phyloP scores from a whole-genome alignment of 73 alveolate species.

The Tetrahymena thermophila region DNA sequence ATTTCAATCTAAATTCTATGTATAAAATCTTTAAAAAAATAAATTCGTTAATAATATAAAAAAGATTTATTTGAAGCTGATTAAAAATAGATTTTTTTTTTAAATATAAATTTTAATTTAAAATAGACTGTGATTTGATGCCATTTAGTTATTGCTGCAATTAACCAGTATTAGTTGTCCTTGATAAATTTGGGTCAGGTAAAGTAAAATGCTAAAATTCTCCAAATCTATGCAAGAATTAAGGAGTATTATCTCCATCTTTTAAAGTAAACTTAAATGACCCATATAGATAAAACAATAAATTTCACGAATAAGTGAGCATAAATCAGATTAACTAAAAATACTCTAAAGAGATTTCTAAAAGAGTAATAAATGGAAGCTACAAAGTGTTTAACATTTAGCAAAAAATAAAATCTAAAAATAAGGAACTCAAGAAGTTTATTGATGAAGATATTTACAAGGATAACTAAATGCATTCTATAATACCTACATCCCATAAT shows the following conservation, averaged over 20 bases:
- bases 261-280: not conserved
- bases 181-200: not conserved
- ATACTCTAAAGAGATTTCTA: not conserved
- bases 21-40: not conserved
- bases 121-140: not conserved
- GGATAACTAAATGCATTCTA: not conserved
- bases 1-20: not conserved
- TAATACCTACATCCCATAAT: not conserved
- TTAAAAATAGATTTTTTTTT: not conserved
- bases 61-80: too few relatives aligned
- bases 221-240: not conserved
- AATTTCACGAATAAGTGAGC: not conserved
- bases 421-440: not conserved
- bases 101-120: not conserved
- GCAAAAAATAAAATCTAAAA: not conserved
- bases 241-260: not conserved
- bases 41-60: not conserved
- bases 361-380: not conserved
- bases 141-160: not conserved
- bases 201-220: not conserved
- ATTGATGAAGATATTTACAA: not conserved
- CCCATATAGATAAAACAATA: not conserved
- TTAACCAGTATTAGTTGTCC: not conserved
- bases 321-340: not conserved
- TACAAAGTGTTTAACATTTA: not conserved